Base-by-base conservation (phyloP, 768 basidiomycete genomes). In the Boletus tomentosulus region DNA sequence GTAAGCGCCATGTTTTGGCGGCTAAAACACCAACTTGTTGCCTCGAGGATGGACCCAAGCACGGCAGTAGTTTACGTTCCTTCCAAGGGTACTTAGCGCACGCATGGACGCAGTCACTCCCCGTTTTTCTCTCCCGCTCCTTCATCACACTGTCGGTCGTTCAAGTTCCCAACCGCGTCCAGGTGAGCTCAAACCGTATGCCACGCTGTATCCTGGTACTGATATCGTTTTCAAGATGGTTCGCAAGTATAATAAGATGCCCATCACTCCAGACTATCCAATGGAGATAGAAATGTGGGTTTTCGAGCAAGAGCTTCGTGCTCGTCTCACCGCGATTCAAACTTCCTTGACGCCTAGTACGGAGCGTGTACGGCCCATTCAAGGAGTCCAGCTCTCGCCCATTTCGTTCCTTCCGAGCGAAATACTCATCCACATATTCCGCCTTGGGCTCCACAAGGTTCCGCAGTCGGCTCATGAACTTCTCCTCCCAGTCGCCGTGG, bases 341-440 rank as follows among this genome's bases (percentile, higher is more conserved):
- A 24, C 50, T 12, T 46, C 51, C 19, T 24, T 47, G 42, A 38
- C 8, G 42, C 48, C 41, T 15, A n/a, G 31, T 15, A 37, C 27
- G 24, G 34, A 50, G 22, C 27, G 22, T 6, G 22, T 5, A 9
- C 33, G 27, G 38, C n/a, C 43, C 11, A 15, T 28, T 19, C 50
- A 49, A 33, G 45, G 19, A 19, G 19, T 52, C n/a, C 60, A 62
- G 37, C 43, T 63, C 30, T 62, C 62, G 15, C 50, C 62, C 4
- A 46, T 65, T 13, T 56, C 60, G 3, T 42, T 50, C n/a, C 53
- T 64, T 11, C 62, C 62, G n/a, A 62, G 48, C 43, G 60, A 65
- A 39, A 38, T 62, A 25, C 62, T 62, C 28, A 35, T 53, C 27
- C 43, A 48, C 28, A 54, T 59, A 45, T 54, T 64, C 48, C 33